Evolutionary conservation across 2,329 filamentous ascomycete genomes (phyloP).

Genomic region (Tricladium varicosporioides): DNA sequence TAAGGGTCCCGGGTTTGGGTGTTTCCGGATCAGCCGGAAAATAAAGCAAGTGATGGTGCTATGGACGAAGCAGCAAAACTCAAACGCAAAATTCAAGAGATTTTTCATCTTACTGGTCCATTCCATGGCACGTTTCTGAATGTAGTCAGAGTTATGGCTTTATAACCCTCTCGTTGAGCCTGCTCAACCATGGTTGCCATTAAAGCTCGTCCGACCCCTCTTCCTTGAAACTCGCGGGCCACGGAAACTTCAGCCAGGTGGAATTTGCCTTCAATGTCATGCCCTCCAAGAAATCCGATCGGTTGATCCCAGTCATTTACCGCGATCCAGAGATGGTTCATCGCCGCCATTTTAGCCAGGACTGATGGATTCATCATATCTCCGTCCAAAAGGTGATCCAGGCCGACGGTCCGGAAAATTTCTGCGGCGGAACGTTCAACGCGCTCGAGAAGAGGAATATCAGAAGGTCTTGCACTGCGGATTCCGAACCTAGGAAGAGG

Average conservation of each 20-base stretch:
- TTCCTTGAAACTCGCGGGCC: slow-evolving; percentile 28
- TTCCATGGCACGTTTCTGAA: slow-evolving; percentile 31
- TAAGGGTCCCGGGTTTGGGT: no score
- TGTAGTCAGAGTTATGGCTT: slow-evolving; percentile 30
- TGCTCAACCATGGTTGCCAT: slow-evolving; percentile 30
- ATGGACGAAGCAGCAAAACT: no score
- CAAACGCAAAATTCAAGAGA: not conserved
- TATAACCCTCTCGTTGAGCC: slow-evolving; percentile 26
- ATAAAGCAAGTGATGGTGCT: not conserved
- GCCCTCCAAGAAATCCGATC: slow-evolving; percentile 30
- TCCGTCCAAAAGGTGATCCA: slow-evolving; percentile 24
- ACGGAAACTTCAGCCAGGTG: slow-evolving; percentile 33
- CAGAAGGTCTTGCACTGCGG: slow-evolving; percentile 25
- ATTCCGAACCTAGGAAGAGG: slow-evolving; percentile 20
- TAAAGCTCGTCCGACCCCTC: slow-evolving; percentile 30
- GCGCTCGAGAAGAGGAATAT: slow-evolving; percentile 29
- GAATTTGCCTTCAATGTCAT: slow-evolving; percentile 30
- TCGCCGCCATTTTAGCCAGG: slow-evolving; percentile 22
- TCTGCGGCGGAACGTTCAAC: slow-evolving; percentile 32
- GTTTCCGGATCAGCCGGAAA: no score
- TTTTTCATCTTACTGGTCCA: slow-evolving; percentile 16
- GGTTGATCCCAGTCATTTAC: slow-evolving; percentile 27
- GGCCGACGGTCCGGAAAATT: slow-evolving; percentile 25
- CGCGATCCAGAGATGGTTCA: slow-evolving; percentile 31
- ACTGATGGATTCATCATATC: slow-evolving; percentile 23